These are phyloP conservation scores for Zygoascus bituminiphila DNA, from an alignment of 805 yeast genomes.

Conservation along the genomic window DNA sequence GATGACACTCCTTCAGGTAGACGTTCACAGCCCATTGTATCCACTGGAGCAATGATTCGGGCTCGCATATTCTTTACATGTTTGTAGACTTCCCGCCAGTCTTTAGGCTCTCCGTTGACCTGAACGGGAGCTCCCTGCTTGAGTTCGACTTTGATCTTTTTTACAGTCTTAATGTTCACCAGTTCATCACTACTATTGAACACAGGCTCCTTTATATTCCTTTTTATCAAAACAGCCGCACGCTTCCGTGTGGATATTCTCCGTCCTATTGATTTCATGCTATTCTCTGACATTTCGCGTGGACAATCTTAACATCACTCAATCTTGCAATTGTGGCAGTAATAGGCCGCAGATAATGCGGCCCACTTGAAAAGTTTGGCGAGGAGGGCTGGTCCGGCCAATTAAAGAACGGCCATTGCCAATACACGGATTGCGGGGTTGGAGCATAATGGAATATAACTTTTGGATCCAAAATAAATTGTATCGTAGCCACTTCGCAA, in stretches of 20 bases:
- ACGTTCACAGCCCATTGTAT: conserved; percentile 74
- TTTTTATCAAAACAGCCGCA: neutral
- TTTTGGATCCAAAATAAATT: too few species aligned
- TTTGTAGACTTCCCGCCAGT: conserved; percentile 23
- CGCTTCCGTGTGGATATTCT: neutral
- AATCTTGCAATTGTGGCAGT: too few species aligned
- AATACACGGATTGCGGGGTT: too few species aligned
- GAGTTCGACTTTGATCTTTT: neutral
- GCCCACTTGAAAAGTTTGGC: too few species aligned
- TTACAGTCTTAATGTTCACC: neutral
- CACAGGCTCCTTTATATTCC: neutral
- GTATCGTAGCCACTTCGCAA: too few species aligned
- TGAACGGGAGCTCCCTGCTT: neutral
- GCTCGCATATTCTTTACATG: conserved; percentile 56
- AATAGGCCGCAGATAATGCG: too few species aligned
- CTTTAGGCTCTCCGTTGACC: neutral
- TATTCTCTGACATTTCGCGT: too few species aligned
- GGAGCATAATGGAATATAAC: too few species aligned
- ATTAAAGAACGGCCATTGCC: too few species aligned
- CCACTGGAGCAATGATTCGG: conserved; percentile 72
- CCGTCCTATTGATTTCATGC: neutral
- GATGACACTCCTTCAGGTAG: conserved; percentile 34
- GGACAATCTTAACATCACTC: too few species aligned
- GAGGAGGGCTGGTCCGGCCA: too few species aligned
- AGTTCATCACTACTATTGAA: neutral